Conservation (phyloP, 345 rosid species). For the Mangifera indica region DNA sequence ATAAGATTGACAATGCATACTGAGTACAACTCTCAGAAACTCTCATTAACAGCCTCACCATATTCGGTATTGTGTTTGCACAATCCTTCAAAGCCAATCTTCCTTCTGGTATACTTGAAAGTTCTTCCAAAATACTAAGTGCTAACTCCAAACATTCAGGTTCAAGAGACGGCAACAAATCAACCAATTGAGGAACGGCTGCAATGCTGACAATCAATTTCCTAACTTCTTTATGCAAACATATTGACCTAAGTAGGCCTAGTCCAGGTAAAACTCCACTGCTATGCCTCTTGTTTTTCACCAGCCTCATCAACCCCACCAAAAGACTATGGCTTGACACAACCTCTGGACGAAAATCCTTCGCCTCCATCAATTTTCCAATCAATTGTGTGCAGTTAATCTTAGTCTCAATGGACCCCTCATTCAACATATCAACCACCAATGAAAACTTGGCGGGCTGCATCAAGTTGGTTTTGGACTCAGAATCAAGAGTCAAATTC, state of each 20-base stretch:
- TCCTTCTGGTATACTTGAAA: slow-evolving; percentile 49
- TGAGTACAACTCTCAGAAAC: slow-evolving; percentile 64
- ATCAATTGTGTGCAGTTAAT: slow-evolving; percentile 58
- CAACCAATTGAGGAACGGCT: slow-evolving; percentile 55
- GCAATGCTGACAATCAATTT: slow-evolving; percentile 53
- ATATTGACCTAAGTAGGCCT: slow-evolving; percentile 48
- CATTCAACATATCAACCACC: slow-evolving; percentile 66
- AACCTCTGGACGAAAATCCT: slow-evolving; percentile 49
- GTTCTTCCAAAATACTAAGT: slow-evolving; percentile 46
- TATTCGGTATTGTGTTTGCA: slow-evolving; percentile 49
- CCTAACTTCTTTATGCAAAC: slow-evolving; percentile 41
- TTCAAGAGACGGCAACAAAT: slow-evolving; percentile 48
- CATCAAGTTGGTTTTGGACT: slow-evolving; percentile 49
- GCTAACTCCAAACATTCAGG: slow-evolving; percentile 51
- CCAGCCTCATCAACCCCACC: slow-evolving; percentile 61
- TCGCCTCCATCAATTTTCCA: slow-evolving; percentile 45
- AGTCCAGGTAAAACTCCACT: slow-evolving; percentile 54
- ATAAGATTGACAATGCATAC: slow-evolving; percentile 52
- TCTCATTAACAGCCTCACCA: slow-evolving; percentile 57
- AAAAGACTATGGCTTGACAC: slow-evolving; percentile 58
- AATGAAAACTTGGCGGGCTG: slow-evolving; percentile 64
- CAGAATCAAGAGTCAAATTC: slow-evolving; percentile 57
- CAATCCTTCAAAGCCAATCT: slow-evolving; percentile 52
- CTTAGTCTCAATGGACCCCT: slow-evolving; percentile 64
- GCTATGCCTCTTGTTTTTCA: slow-evolving; percentile 52